Conservation (phyloP, 495 filamentous ascomycete genomes). For the Aspergillus carlsbadensis region DNA sequence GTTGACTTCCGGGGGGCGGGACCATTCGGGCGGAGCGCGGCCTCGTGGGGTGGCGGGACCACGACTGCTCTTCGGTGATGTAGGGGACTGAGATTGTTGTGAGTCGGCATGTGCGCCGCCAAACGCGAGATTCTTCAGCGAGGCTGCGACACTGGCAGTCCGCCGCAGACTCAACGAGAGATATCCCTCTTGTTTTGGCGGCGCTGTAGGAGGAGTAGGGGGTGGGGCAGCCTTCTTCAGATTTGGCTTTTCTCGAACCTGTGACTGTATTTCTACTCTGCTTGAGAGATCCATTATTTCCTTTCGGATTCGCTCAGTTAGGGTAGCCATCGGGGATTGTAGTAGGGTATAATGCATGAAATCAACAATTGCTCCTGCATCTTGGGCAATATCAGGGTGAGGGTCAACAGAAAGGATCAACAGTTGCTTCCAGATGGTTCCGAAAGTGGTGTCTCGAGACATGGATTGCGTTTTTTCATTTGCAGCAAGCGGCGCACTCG, state of each 20-base stretch:
- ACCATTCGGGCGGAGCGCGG: conserved; percentile 69
- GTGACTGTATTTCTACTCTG: conserved; percentile 49
- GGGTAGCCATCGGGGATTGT: conserved; percentile 68
- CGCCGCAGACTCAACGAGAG: conserved; percentile 61
- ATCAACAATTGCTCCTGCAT: conserved; percentile 79
- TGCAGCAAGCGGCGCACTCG: conserved; percentile 8
- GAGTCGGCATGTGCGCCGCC: conserved; percentile 40
- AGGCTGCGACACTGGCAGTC: conserved; percentile 71
- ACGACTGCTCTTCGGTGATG: conserved; percentile 36
- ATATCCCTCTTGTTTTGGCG: conserved; percentile 62
- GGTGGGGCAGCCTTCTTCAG: conserved; percentile 43
- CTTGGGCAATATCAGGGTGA: conserved; percentile 86
- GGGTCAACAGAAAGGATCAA: conserved; percentile 89
- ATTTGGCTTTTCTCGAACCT: conserved; percentile 37
- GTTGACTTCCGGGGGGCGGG: conserved; percentile 73
- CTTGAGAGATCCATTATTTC: conserved; percentile 66
- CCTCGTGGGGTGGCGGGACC: conserved; percentile 51
- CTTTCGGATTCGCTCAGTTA: conserved; percentile 70
- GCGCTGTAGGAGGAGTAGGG: conserved; percentile 49
- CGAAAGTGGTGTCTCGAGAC: conserved; percentile 84
- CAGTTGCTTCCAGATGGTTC: conserved; percentile 90
- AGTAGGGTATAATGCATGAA: conserved; percentile 75
- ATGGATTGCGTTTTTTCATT: conserved; percentile 41
- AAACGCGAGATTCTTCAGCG: conserved; percentile 68
- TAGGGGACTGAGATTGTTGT: conserved; percentile 23